A percentile compares a stretch with the other conserved stretches of the same genome.
Evolutionary conservation across 2,329 filamentous ascomycete species (phyloP).

Genomic region (Talaromyces sp.): DNA sequence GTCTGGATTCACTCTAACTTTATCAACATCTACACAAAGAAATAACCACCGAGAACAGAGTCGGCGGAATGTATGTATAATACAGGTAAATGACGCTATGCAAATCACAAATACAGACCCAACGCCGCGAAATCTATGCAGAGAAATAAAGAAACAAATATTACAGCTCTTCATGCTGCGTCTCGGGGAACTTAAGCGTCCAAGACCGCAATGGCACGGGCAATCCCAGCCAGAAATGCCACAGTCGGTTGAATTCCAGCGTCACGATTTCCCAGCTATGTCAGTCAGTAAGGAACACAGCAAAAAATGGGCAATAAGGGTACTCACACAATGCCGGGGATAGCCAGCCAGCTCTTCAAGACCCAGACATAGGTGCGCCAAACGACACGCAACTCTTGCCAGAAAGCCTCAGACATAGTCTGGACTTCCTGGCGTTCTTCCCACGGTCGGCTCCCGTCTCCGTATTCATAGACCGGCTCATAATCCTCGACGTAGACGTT

Average conservation of each 20-base stretch:
- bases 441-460: constrained; percentile 29
- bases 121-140: constrained; percentile 10
- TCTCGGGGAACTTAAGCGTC: constrained; percentile 44
- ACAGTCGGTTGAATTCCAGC: constrained; percentile 52
- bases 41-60: not conserved
- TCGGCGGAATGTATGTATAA: not conserved
- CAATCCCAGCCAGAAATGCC: constrained; percentile 60
- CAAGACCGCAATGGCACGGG: constrained; percentile 54
- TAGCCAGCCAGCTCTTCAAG: constrained; percentile 61
- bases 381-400: constrained; percentile 60
- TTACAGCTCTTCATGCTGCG: constrained; percentile 16
- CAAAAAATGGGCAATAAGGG: not conserved
- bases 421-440: constrained; percentile 31
- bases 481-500: constrained; percentile 36
- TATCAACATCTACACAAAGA: not conserved
- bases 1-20: not conserved
- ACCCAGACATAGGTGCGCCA: constrained; percentile 62
- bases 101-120: not conserved
- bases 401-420: constrained; percentile 54
- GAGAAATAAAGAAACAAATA: not conserved
- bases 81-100: constrained; percentile 10
- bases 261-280: constrained; percentile 48
- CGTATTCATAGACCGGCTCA: constrained; percentile 41
- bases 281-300: not conserved
- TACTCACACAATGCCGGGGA: constrained; percentile 68